phyloP scores from a whole-genome alignment of 805 yeast species.

The Candida anglica region DNA sequence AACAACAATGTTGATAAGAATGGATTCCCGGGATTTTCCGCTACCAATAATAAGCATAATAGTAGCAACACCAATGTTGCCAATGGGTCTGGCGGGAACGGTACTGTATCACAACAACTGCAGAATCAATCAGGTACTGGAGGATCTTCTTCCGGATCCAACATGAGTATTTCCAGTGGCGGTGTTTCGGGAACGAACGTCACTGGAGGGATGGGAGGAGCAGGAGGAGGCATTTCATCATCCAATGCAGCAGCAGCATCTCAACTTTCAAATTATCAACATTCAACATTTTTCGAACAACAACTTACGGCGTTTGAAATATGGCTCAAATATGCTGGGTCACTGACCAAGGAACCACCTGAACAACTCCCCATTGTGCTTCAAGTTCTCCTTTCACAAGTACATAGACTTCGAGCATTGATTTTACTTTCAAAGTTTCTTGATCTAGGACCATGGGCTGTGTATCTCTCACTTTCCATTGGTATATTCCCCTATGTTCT shows the following conservation, averaged over 20 bases:
- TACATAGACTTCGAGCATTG: constrained; percentile 86
- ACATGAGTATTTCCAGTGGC: not conserved
- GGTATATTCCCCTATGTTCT: constrained; percentile 95
- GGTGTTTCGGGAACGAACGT: not conserved
- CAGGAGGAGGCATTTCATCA: constrained; percentile 2
- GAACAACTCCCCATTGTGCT: constrained; percentile 92
- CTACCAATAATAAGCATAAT: constrained; percentile 3
- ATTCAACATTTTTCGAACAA: constrained; percentile 92
- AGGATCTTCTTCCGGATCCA: not conserved
- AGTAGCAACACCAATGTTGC: not conserved
- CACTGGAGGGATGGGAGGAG: not conserved
- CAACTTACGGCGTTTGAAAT: constrained; percentile 94
- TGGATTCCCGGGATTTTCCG: not conserved
- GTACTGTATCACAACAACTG: too few relatives aligned
- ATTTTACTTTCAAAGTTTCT: constrained; percentile 78
- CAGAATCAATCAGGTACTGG: not conserved
- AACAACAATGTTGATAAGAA: not conserved
- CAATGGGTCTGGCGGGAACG: not conserved
- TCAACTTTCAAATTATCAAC: constrained; percentile 58
- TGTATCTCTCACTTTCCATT: constrained; percentile 83
- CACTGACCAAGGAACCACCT: constrained; percentile 81
- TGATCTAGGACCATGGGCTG: constrained; percentile 98
- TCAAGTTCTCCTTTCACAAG: constrained; percentile 90
- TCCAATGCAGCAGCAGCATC: constrained; percentile 7
- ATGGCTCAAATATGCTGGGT: constrained; percentile 85